A percentile compares a stretch with the other conserved stretches of the same genome.
These are phyloP conservation scores for Penicillium capsulatum DNA, from an alignment of 2,329 filamentous ascomycete genomes.

Conservation along the genomic window DNA sequence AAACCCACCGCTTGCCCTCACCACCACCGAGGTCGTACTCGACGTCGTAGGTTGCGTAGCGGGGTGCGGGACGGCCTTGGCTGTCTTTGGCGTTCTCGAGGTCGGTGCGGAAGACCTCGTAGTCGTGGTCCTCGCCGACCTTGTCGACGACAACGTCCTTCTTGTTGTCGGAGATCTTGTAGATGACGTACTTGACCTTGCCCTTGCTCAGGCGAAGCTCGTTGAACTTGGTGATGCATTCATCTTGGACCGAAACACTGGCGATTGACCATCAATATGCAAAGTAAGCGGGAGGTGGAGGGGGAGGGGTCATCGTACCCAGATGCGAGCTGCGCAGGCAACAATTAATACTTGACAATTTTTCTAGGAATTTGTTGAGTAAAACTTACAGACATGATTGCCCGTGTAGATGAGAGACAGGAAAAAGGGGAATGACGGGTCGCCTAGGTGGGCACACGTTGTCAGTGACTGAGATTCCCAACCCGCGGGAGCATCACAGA, in stretches of 20 bases:
- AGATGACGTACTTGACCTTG: constrained; percentile 50
- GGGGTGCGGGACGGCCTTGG: constrained; percentile 43
- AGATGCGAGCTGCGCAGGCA: constrained; percentile 31
- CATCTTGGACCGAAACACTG: constrained; percentile 46
- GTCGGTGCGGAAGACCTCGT: constrained; percentile 47
- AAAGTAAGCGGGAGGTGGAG: constrained; percentile 4
- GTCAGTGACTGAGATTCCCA: constrained; percentile 24
- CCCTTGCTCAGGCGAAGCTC: constrained; percentile 45
- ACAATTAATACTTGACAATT: constrained; percentile 8
- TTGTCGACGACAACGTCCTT: constrained; percentile 49
- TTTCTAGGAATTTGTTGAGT: background rate
- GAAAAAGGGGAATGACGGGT: constrained; percentile 20
- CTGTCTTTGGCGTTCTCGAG: constrained; percentile 42
- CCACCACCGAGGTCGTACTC: constrained; percentile 47
- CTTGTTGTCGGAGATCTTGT: constrained; percentile 50
- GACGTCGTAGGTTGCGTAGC: constrained; percentile 50
- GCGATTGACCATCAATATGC: constrained; percentile 19
- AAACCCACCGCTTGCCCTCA: constrained; percentile 47
- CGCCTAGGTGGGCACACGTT: constrained; percentile 29
- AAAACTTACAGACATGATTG: constrained; percentile 36
- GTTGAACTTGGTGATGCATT: constrained; percentile 47
- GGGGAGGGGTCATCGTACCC: constrained; percentile 24
- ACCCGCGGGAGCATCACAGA: background rate
- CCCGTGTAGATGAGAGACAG: constrained; percentile 20
- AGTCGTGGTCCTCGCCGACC: constrained; percentile 42